These are phyloP conservation scores for Colletotrichum cordylinicola DNA, from an alignment of 2,329 filamentous ascomycete species.

Conservation along the genomic window DNA sequence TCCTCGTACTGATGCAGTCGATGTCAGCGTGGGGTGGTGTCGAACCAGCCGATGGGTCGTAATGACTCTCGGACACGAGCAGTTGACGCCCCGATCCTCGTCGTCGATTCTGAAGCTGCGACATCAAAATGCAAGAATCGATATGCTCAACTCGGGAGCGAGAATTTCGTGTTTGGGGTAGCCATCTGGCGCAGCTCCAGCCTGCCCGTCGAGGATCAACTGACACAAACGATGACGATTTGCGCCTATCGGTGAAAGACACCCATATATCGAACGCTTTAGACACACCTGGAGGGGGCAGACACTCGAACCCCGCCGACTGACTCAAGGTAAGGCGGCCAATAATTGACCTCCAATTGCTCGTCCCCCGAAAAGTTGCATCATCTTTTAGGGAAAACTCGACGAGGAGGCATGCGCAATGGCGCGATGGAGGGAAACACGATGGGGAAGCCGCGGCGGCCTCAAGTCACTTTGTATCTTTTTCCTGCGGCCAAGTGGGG, in stretches of 20 bases:
- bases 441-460: slow-evolving; percentile 12
- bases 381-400: background rate
- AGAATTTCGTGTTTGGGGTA: background rate
- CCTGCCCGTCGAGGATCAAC: background rate
- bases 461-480: slow-evolving; percentile 12
- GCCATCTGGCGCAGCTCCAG: background rate
- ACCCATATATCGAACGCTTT: background rate
- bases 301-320: background rate
- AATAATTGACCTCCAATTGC: background rate
- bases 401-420: background rate
- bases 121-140: rapidly evolving
- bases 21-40: background rate
- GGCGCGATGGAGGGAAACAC: background rate
- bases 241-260: background rate
- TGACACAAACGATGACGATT: background rate
- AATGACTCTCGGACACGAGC: background rate
- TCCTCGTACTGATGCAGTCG: background rate
- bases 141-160: rapidly evolving
- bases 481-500: background rate
- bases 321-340: background rate
- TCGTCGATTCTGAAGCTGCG: background rate
- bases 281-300: background rate
- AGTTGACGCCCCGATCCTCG: background rate
- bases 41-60: background rate
- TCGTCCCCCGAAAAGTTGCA: background rate